Evolutionary conservation across 352 stramenopile species (phyloP), one percentile per base, ranked within the genome.

Genomic region (Globisporangium barbulae): DNA sequence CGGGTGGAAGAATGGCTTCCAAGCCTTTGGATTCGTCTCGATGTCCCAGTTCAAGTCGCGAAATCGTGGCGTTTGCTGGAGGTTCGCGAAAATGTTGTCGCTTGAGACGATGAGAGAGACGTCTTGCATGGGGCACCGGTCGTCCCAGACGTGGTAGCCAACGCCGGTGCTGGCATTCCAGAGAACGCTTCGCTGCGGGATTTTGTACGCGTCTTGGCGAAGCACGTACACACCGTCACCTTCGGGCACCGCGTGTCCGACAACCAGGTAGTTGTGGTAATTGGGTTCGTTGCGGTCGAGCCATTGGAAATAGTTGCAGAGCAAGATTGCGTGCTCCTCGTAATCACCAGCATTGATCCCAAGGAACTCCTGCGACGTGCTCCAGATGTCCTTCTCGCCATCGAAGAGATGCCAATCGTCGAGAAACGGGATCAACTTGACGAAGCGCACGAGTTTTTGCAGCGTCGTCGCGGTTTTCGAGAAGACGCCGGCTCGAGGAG

Each of bases 271-370:
- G 31, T 71, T 79, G 39, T 72, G 69, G 5, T 59, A 31, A 54
- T 69, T 72, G 17, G 60, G 33, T 12, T 76, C 66, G 28, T 74
- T 68, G 28, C 73, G 77, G 45, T 96, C 85, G n/a, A 97, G 73
- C 75, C 91, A 96, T 31, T 85, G 70, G 54, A 98, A 90, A 44
- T 84, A 97, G 53, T 98, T 98, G 52, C 85, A 90, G 22, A 98
- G 72, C 54, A 98, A 65, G 57, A 98, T 76, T 2, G 93, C 91
- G 65, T 98, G 94, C 59, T 98, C 96, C 56, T 98, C 83, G 53
- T 80, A 78, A 64, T 98, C 91, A 13, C 91, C 94, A 7, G 85
- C 88, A 17, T 92, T 79, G 54, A 98, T 85, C 37, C 91, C 81
- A 8, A 98, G 68, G 37, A 97, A 92, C 61, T 98, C 85, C 49